Conservation (phyloP, 2,329 filamentous ascomycete species). For the Colletotrichum siamense region DNA sequence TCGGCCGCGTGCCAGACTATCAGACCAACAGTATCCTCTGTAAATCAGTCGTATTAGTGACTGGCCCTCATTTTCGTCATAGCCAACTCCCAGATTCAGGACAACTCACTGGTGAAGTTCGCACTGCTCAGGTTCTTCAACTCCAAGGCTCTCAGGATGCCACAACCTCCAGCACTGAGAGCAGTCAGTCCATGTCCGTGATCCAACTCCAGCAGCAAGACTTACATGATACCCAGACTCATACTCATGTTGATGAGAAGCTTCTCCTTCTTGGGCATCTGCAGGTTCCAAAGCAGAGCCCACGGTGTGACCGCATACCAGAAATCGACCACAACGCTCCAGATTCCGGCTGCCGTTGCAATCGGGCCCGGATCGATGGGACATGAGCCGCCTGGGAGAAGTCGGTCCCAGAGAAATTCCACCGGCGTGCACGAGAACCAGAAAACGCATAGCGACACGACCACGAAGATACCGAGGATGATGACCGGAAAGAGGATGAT, state of each 20-base stretch:
- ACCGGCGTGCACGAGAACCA: constrained; percentile 17
- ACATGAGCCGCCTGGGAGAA: constrained; percentile 4
- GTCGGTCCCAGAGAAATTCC: constrained; percentile 14
- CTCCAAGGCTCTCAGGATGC: constrained; percentile 32
- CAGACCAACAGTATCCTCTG: constrained; percentile 39
- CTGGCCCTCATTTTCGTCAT: neutral
- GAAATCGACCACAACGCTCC: constrained; percentile 38
- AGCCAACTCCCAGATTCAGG: neutral
- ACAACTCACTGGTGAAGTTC: constrained; percentile 23
- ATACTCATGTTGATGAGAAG: constrained; percentile 46
- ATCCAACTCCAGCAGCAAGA: neutral
- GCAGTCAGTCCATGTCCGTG: neutral
- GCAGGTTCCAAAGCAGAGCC: constrained; percentile 48
- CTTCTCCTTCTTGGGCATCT: constrained; percentile 51
- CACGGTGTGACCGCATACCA: constrained; percentile 47
- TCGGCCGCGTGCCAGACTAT: constrained; percentile 45
- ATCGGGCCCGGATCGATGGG: constrained; percentile 15
- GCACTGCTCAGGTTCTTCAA: constrained; percentile 31
- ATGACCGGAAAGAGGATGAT: constrained; percentile 6
- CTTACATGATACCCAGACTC: constrained; percentile 44
- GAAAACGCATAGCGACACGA: constrained; percentile 9
- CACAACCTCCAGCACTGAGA: constrained; percentile 30
- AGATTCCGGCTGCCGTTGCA: constrained; percentile 8
- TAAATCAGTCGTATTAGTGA: neutral
- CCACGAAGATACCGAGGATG: neutral